Evolutionary conservation across 2,329 filamentous ascomycete species (phyloP).

Genomic region (Ciborinia camelliae): DNA sequence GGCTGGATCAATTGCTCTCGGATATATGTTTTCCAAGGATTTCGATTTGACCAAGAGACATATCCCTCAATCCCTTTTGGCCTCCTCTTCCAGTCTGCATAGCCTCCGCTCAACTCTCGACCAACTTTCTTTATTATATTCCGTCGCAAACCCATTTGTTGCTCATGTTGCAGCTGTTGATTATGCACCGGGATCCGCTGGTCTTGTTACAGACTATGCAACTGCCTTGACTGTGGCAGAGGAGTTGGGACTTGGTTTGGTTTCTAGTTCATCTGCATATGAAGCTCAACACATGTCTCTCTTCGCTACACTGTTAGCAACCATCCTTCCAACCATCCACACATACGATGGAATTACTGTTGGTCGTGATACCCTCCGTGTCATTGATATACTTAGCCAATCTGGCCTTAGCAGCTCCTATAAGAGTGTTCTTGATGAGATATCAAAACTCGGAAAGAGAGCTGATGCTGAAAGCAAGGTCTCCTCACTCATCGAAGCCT

Average conservation of each 20-base stretch:
- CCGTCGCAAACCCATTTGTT: conserved; percentile 87
- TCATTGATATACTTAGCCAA: conserved; percentile 78
- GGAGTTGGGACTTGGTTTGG: conserved; percentile 82
- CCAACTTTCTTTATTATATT: conserved; percentile 87
- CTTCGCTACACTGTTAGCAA: conserved; percentile 78
- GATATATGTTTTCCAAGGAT: conserved; percentile 97
- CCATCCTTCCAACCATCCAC: conserved; percentile 77
- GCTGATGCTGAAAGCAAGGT: conserved; percentile 70
- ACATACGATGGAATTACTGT: conserved; percentile 84
- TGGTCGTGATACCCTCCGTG: conserved; percentile 74
- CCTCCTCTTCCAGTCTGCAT: conserved; percentile 76
- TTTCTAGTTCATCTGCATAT: conserved; percentile 81
- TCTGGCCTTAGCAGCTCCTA: conserved; percentile 66
- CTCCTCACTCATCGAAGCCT: conserved; percentile 65
- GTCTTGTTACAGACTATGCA: conserved; percentile 83
- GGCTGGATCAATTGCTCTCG: conserved; percentile 85
- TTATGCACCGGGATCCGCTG: conserved; percentile 61
- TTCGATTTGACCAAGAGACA: conserved; percentile 89
- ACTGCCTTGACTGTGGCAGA: conserved; percentile 77
- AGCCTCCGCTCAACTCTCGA: conserved; percentile 82
- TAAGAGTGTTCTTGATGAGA: conserved; percentile 59
- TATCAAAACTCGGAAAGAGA: conserved; percentile 63
- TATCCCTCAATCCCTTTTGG: conserved; percentile 86
- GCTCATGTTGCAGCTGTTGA: conserved; percentile 90
- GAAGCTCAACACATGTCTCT: conserved; percentile 94